Percentiles rank a stretch among this genome's conserved stretches.
Conservation (phyloP, 768 basidiomycete genomes). For the Trametes gibbosa region DNA sequence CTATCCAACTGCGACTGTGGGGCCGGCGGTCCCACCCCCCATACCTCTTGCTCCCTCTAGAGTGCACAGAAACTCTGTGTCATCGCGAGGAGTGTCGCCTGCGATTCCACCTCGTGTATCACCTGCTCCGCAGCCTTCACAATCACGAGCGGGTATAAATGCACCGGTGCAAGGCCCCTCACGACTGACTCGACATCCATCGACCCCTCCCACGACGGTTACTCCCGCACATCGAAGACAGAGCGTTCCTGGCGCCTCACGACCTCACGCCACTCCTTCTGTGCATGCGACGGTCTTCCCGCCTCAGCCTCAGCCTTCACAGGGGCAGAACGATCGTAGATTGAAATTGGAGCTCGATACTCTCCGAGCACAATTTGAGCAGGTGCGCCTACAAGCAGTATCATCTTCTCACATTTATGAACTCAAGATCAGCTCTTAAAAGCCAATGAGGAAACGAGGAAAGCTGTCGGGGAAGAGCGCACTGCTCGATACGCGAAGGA, state of each 20-base stretch:
- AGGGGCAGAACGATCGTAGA: not conserved
- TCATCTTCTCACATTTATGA: slow-evolving; percentile 5
- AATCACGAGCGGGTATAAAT: not conserved
- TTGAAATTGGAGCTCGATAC: slow-evolving; percentile 15
- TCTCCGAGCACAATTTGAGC: slow-evolving; percentile 38
- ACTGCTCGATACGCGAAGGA: slow-evolving; percentile 57
- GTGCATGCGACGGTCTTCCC: not conserved
- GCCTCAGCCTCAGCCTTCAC: not conserved
- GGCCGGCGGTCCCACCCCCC: not conserved
- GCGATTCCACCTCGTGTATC: not conserved
- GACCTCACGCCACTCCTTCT: not conserved
- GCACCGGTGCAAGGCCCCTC: not conserved
- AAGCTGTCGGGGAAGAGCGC: slow-evolving; percentile 44
- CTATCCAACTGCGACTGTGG: not conserved
- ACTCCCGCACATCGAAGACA: not conserved
- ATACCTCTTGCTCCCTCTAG: not conserved
- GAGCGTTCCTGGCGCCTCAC: not conserved
- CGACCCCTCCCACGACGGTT: not conserved
- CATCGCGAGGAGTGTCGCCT: not conserved
- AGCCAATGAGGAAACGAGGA: slow-evolving; percentile 46
- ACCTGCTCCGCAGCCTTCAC: not conserved
- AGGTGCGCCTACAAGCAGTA: slow-evolving; percentile 37
- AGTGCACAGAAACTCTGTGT: not conserved
- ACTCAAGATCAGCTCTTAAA: slow-evolving; percentile 42
- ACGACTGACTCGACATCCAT: not conserved